Conservation (phyloP, 78 protist genomes). For the Dictyostelium citrinum region DNA sequence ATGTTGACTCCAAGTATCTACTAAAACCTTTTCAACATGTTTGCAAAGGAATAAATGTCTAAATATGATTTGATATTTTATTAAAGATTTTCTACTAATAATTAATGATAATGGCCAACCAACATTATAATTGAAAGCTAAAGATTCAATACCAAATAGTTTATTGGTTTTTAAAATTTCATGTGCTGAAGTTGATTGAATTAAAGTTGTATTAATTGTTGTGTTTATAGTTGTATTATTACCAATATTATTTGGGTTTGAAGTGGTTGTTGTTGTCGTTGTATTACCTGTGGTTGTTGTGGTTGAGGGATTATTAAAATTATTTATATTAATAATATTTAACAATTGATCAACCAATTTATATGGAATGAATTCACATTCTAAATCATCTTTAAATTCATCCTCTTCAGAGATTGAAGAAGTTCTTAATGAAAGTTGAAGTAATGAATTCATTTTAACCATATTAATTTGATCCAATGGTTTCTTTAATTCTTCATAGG, state of each 20-base stretch:
- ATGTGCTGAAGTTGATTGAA: neutral
- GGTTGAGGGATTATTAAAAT: neutral
- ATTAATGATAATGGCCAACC: constrained; percentile 90
- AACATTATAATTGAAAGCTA: constrained; percentile 84
- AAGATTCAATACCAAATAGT: constrained; percentile 81
- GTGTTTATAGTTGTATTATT: neutral
- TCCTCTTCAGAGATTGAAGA: constrained; percentile 63
- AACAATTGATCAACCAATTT: constrained; percentile 66
- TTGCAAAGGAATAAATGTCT: constrained; percentile 89
- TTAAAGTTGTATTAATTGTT: neutral
- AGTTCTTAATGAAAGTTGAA: constrained; percentile 76
- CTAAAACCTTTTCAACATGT: constrained; percentile 82
- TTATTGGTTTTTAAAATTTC: neutral
- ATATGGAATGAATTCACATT: constrained; percentile 76
- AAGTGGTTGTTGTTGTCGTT: neutral
- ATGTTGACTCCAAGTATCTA: constrained; percentile 75
- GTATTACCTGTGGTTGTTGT: neutral
- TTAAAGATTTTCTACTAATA: constrained; percentile 56
- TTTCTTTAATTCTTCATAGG: constrained; percentile 81
- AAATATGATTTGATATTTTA: constrained; percentile 91
- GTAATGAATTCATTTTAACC: constrained; percentile 67
- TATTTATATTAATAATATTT: constrained; percentile 40
- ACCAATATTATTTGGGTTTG: neutral
- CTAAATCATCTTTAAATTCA: constrained; percentile 75
- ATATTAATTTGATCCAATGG: constrained; percentile 44